Evolutionary conservation across 2,329 filamentous ascomycete species (phyloP), one percentile per base, ranked within the genome.

Genomic region (Pseudogymnoascus sp.): DNA sequence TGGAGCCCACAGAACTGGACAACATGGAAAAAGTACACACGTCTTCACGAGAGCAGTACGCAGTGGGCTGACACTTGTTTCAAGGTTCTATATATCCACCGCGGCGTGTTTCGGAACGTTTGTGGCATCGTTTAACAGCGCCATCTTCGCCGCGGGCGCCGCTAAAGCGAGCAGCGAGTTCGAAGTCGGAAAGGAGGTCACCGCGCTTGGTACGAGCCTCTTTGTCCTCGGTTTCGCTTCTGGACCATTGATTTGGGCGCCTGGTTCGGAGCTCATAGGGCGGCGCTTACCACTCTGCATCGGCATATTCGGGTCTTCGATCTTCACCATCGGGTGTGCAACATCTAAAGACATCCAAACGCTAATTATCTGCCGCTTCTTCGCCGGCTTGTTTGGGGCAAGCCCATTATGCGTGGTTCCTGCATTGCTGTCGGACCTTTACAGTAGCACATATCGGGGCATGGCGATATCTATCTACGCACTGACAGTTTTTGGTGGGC

Each of bases 141-240:
- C 19, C 2, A 19, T 19, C 19, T 19, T 19, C 19, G 19, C 19
- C 19, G 19, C 19, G 19, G 19, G 19, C 19, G 19, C 19, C 19
- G 19, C 19, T 19, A 19, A 19, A 19, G 19, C 19, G 19, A 19
- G 19, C 19, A 19, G 19, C 19, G 19, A 19, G 19, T 19, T 19
- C 19, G 19, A 19, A 19, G 19, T 19, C 19, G 19, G 19, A 19
- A 19, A 19, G 19, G 19, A 19, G 19, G 19, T 19, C 19, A 19
- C 19, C 19, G 19, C 19, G 19, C 19, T 19, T 19, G 19, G 19
- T 19, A 19, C 19, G 19, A 19, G 19, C 19, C 19, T 19, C 19
- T 19, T 19, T 19, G 76, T 79, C 22, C 68, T 78, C 11, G 77
- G 77, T 11, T 78, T 77, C 63, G 77, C 77, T 24, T 76, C 74